Base-by-base conservation (phyloP, 331 rosid genomes). In the Rosa hybrid region DNA sequence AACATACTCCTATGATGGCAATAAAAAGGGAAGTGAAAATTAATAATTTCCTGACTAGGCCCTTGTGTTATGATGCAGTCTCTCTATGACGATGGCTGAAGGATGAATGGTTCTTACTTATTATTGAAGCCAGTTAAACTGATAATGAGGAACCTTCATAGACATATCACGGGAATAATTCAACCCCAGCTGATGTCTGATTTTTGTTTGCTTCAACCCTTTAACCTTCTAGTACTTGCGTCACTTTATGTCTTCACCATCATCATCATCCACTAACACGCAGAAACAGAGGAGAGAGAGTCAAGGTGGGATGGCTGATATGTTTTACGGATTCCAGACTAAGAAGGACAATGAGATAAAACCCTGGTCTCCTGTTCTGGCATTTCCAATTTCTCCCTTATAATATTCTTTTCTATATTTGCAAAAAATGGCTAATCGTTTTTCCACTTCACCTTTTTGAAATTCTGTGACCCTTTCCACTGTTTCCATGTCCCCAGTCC, bases 401-500 rank as follows among this genome's bases (percentile, higher is more conserved):
- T 71, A 79, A 75, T 91, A 85, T 87, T 84, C 54, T 91, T 83
- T 84, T 84, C 65, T 78, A 86, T 57, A 13, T 83, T 76, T 68
- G 79, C 86, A 83, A 59, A 79, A 64, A 71, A 83, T 68, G 75
- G 45, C 77, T 78, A 78, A 80, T 88, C 84, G 83, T 78, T 86
- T 83, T 74, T 80, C 86, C 70, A 86, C 63, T 77, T 86, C 34
- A 80, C 84, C 90, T 83, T 91, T 92, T 89, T 83, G 91, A 91
- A 84, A 85, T 80, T 82, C 74, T 81, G 84, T 78, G 87, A 84
- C 72, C 63, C 77, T 50, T 67, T 68, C 78, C 75, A 84, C 72
- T 38, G 81, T 50, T 70, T 63, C 73, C 73, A 81, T 84, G 89
- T 76, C 87, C 78, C 71, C 70, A 74, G 51, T 42, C 78, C 41